Percentiles rank a stretch among this genome's conserved stretches.
Conservation (phyloP, 306 rosid species). For the Cicer arietinum region DNA sequence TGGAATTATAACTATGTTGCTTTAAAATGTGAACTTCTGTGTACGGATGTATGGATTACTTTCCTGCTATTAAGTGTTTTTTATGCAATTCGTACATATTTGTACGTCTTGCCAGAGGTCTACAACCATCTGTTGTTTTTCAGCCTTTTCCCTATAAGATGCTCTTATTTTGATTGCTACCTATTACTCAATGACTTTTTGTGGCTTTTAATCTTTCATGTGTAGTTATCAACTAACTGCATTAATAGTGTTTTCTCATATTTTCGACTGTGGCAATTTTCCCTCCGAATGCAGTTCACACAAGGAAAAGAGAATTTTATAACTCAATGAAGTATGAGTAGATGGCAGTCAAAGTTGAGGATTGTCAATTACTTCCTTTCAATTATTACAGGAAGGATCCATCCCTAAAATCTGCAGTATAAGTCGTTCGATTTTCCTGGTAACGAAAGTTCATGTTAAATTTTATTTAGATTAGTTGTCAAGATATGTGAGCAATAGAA, state of each 20-base stretch:
- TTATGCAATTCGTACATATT: background rate
- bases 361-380: slow-evolving; percentile 41
- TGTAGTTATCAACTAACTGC: background rate
- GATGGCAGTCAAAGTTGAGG: slow-evolving; percentile 49
- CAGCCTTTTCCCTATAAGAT: background rate
- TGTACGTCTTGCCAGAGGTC: background rate
- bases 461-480: slow-evolving; percentile 17
- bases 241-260: slow-evolving; percentile 39
- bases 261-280: slow-evolving; percentile 33
- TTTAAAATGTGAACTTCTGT: slow-evolving; percentile 1
- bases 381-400: slow-evolving; percentile 38
- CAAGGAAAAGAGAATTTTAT: slow-evolving; percentile 35
- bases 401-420: slow-evolving; percentile 39
- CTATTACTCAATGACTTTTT: background rate
- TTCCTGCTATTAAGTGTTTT: background rate
- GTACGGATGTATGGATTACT: too few species aligned
- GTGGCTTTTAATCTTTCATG: slow-evolving; percentile 20
- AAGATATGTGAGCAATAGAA: slow-evolving; percentile 23
- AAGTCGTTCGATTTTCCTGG: slow-evolving; percentile 39
- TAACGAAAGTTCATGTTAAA: slow-evolving; percentile 38
- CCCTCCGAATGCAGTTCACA: slow-evolving; percentile 29
- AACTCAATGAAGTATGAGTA: slow-evolving; percentile 46
- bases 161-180: background rate
- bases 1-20: background rate
- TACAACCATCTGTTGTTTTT: slow-evolving; percentile 16